A percentile compares a stretch with the other conserved stretches of the same genome.
These are phyloP conservation scores for Paramyrothecium sp. DNA, from an alignment of 2,329 filamentous ascomycete species.

Conservation along the genomic window DNA sequence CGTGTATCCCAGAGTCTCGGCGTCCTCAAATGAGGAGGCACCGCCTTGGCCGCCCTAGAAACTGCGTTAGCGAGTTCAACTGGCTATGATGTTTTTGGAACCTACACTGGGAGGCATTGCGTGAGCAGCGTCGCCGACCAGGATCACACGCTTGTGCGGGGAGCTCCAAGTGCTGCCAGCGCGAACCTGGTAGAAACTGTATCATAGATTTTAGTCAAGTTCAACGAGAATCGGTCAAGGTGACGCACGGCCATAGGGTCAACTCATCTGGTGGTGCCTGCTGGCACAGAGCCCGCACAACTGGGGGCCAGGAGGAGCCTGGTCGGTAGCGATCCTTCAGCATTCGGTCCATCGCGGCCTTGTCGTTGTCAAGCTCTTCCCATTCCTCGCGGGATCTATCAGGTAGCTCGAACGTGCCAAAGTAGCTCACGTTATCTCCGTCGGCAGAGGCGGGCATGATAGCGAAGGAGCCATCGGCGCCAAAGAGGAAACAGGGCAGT, in stretches of 20 bases:
- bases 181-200: neutral
- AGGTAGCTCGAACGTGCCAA: neutral
- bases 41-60: neutral
- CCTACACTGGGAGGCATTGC: neutral
- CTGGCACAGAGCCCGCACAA: neutral
- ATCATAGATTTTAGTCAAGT: neutral
- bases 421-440: neutral
- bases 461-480: neutral
- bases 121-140: neutral
- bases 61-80: neutral
- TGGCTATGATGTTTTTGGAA: neutral
- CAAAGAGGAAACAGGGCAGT: neutral
- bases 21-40: neutral
- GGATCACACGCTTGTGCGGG: neutral
- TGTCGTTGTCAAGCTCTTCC: neutral
- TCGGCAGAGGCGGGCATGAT: conserved; percentile 3
- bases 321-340: neutral
- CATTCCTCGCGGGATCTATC: neutral
- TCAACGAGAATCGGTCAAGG: neutral
- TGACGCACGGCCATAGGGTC: neutral
- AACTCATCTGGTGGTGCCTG: neutral
- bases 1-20: neutral
- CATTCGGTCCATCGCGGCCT: neutral
- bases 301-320: neutral
- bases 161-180: neutral